Evolutionary conservation across 805 yeast species (phyloP), one percentile per base, ranked within the genome.

Genomic region (Saturnispora mendoncae): DNA sequence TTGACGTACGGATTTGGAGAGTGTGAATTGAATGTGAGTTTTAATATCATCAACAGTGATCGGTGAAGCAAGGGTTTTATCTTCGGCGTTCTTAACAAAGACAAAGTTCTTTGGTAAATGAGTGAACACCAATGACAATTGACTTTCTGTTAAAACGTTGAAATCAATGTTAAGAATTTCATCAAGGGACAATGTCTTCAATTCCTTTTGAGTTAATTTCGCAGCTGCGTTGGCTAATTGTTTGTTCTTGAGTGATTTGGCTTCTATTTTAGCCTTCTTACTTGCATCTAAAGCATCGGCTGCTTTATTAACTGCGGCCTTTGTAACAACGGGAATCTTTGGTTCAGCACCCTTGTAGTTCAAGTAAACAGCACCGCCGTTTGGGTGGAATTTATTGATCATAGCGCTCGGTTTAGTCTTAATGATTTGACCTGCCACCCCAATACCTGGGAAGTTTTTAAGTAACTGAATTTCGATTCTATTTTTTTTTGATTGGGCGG

Each of bases 321-420:
- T 44, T 8, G 51, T 45, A 10, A 59, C 62, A 21, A 63, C 62
- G 1, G 62, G 61, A 33, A 63, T 61, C 14, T 44, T 48, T 18
- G 66, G 64, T 41, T 49, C 34, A 24, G 64, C 53, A 27, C 54
- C 60, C n/a, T 48, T 45, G 21, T 44, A 36, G 34, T 58, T 55
- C 51, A 85, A 68, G 54, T 85, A 87, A 15, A 75, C 71, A 3
- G 95, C 96, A 33, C 85, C 83, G 52, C 84, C 79, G 46, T 66
- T 53, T 33, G 75, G 74, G 52, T 85, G 85, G 43, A 87, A 69
- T 51, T 65, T 74, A 62, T 84, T 84, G 55, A 90, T 75, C 95
- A 87, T 87, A 47, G 74, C 67, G 18, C 86, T 83, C 24, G 95
- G 87, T 47, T 76, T 71, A 15, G 87, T 95, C 27, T 72, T 66